Evolutionary conservation across 257 asterid species (phyloP), one percentile per base, ranked within the genome.

Genomic region (Ligustrum vulgare): DNA sequence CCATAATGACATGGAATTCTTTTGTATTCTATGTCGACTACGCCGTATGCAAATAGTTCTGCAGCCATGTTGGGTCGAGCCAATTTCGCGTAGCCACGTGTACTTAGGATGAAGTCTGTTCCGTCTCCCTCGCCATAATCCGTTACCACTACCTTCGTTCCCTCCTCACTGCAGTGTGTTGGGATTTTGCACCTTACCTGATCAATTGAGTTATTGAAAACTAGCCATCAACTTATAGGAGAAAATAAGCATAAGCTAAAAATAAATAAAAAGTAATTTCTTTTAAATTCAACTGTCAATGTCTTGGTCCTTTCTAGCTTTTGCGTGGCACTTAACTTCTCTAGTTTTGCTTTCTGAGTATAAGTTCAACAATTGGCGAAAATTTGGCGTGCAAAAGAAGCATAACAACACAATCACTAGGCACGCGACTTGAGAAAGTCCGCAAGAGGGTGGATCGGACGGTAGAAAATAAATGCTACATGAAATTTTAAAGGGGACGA

Each of bases 181-280:
- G 92, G 75, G 72, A 89, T 76, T 63, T 70, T 91, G 87, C 98
- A 93, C 78, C 87, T 84, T 2, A 93, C 91, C 97, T 93, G 47
- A 41, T 41, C 15, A 41, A 39, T 39, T 10, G 47, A 75, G 9
- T 25, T 16, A 8, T 60, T 60, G 15, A 41, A 41, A 41, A 41
- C 47, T 25, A 25, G 7, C 25, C 62, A 51, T n/a, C 9, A 16
- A 16, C 25, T 51, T 51, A 51, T 51, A 25, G 62, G 62, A 51
- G 22, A 18, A 51, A 51, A 51, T 2, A n/a, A 51, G 11, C 62
- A 51, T 16, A 51, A 51, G 10, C 25, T 51, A 15, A 49, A 16
- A 39, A 39, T 2, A 39, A 34, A n/a, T n/a, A n/a, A 36, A 47
- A 51, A 1, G 10, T 51, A 16, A 2, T 51, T 16, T 4, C 6